Percentiles rank a stretch among this genome's conserved stretches.
phyloP scores from a whole-genome alignment of 257 asterid genomes.

The Henckelia pumila region DNA sequence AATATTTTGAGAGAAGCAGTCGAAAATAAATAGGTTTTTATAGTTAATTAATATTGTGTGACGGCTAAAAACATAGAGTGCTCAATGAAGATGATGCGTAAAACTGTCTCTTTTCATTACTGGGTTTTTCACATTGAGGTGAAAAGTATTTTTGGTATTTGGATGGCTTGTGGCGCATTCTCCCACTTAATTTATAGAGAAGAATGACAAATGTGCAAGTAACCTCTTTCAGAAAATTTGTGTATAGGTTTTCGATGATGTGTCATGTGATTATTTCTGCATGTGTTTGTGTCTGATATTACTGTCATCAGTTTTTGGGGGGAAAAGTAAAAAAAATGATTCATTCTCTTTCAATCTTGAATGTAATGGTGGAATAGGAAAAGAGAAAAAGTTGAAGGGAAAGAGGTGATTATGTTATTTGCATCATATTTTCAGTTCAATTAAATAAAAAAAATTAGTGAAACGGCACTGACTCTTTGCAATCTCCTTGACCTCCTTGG shows the following conservation, averaged over 20 bases:
- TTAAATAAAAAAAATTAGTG: neutral
- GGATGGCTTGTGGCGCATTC: too few relatives aligned
- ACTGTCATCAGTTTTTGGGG: neutral
- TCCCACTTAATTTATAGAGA: too few relatives aligned
- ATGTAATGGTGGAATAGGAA: constrained; percentile 4
- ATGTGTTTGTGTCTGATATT: neutral
- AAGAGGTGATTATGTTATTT: neutral
- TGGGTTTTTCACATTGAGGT: too few relatives aligned
- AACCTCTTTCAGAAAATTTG: too few relatives aligned
- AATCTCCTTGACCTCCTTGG: too few relatives aligned
- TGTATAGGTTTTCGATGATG: neutral
- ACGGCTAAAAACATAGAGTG: neutral
- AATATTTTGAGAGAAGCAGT: neutral
- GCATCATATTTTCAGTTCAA: neutral
- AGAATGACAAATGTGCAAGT: too few relatives aligned
- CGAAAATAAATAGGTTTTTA: neutral
- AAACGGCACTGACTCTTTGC: neutral
- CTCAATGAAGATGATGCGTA: neutral
- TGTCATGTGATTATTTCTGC: neutral
- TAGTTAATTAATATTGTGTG: neutral
- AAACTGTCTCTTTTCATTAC: too few relatives aligned
- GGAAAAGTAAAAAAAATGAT: neutral
- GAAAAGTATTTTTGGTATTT: too few relatives aligned
- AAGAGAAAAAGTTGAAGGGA: neutral
- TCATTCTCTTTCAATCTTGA: constrained; percentile 2